A percentile compares a stretch with the other conserved stretches of the same genome.
These are phyloP conservation scores for Penicillium riverlandense DNA, from an alignment of 495 filamentous ascomycete genomes.

Conservation along the genomic window DNA sequence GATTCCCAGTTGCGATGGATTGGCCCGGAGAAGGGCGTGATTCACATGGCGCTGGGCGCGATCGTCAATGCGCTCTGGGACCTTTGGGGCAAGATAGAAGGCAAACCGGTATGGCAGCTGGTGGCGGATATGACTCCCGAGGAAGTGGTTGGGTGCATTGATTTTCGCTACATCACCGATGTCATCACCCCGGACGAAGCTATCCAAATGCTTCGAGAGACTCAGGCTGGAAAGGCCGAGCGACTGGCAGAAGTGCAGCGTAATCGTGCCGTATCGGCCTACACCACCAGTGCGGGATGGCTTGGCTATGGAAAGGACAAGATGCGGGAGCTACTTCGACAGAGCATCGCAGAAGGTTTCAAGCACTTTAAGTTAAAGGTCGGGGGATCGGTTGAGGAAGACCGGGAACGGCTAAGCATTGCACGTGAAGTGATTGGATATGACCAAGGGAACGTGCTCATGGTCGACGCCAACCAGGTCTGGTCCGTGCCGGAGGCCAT, in stretches of 20 bases:
- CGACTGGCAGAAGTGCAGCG: constrained; percentile 63
- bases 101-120: constrained; percentile 86
- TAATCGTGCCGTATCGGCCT: constrained; percentile 73
- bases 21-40: constrained; percentile 91
- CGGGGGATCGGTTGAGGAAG: constrained; percentile 62
- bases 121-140: constrained; percentile 85
- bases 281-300: constrained; percentile 90
- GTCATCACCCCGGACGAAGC: constrained; percentile 84
- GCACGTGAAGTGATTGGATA: constrained; percentile 80
- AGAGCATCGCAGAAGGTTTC: constrained; percentile 71
- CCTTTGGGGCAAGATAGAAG: constrained; percentile 80
- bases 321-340: constrained; percentile 62
- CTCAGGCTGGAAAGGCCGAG: constrained; percentile 55
- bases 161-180: constrained; percentile 91
- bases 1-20: constrained; percentile 93
- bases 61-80: constrained; percentile 95
- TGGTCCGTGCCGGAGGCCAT: constrained; percentile 93
- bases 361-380: constrained; percentile 92
- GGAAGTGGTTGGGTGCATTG: constrained; percentile 79
- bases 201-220: constrained; percentile 53
- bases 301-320: constrained; percentile 84
- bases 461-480: constrained; percentile 95
- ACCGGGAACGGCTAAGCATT: constrained; percentile 61
- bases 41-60: constrained; percentile 84
- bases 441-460: constrained; percentile 78